Percentiles rank a stretch among this genome's conserved stretches.
These are phyloP conservation scores for Penicillium carneum DNA, from an alignment of 2,329 filamentous ascomycete species.

Conservation along the genomic window DNA sequence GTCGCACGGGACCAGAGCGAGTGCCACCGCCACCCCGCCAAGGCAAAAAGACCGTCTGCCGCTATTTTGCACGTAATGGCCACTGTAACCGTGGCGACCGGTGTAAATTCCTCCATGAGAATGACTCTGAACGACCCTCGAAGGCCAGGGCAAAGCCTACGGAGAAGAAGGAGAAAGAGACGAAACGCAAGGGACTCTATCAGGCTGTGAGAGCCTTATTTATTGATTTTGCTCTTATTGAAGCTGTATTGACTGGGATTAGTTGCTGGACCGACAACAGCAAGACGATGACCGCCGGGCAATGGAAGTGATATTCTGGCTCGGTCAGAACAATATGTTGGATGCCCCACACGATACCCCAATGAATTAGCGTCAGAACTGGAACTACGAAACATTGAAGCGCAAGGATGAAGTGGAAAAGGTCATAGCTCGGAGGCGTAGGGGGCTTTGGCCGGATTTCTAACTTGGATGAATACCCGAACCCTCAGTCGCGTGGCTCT, in stretches of 20 bases:
- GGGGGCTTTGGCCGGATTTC: conserved; percentile 15
- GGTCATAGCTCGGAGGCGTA: conserved; percentile 13
- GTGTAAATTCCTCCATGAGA: conserved; percentile 55
- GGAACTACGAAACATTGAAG: conserved; percentile 4
- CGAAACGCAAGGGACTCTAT: conserved; percentile 51
- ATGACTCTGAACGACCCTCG: conserved; percentile 34
- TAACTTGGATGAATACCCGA: conserved; percentile 7
- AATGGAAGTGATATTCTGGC: conserved; percentile 53
- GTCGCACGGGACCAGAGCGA: conserved; percentile 50
- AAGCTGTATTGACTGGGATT: conserved; percentile 14
- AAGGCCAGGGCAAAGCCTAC: conserved; percentile 41
- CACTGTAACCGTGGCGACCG: conserved; percentile 52
- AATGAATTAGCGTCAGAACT: conserved; percentile 12
- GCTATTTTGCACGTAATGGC: conserved; percentile 51
- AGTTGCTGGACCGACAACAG: conserved; percentile 54
- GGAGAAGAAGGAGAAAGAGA: conserved; percentile 35
- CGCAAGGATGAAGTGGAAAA: conserved; percentile 8
- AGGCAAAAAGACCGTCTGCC: conserved; percentile 47
- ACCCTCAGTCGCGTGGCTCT: conserved; percentile 11
- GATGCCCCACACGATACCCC: conserved; percentile 13
- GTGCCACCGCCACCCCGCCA: conserved; percentile 50
- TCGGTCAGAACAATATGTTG: conserved; percentile 48
- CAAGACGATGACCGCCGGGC: conserved; percentile 52
- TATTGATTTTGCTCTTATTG: conserved; percentile 1
- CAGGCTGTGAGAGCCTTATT: conserved; percentile 48